Base-by-base conservation (phyloP, 2,329 filamentous ascomycete genomes). In the Podosphaera fusca region DNA sequence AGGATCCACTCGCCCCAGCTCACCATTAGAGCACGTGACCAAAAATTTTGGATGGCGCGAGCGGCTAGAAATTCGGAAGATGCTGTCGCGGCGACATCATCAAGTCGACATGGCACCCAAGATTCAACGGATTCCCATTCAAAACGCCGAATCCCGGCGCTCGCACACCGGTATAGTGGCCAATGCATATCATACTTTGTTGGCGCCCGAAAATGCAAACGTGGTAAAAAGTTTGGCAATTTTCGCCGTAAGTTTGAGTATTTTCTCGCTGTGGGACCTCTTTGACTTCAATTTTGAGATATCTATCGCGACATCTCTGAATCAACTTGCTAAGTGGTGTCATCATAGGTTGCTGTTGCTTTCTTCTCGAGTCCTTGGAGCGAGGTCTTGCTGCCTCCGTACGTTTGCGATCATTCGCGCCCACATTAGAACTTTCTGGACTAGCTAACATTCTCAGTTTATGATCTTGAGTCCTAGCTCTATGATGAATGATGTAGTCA, bases 301-400 rank as follows among this genome's bases (percentile, higher is more conserved):
- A 38, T 3, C 52, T 40, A 38, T 40, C 14, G 10, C 3, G 40
- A 47, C 10, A 12, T 12, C 9, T 34, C n/a, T 34, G 10, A 21
- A 21, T 21, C 21, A 21, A 21, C 21, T 21, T 21, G 21, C 21
- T 21, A 21, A 21, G 21, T 21, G 21, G 21, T 21, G 21, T 21
- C 21, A 21, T 21, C 36, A 58, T 58, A 84, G 80, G 77, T 72
- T 62, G 80, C 80, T 49, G 75, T 85, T 56, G 75, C 80, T 42
- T 80, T 85, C 69, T 74, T 85, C 62, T 74, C 79, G 58, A 84
- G 80, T 71, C 77, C 78, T 57, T 81, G 79, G 73, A 77, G 78
- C 69, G 82, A 85, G 67, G 72, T 78, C 64, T 74, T 85, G 58
- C 74, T 85, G 61, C 81, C 82, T 68, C 78, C 79, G 77, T 80